Evolutionary conservation across 2,329 filamentous ascomycete genomes (phyloP).

Genomic region (Kalaharituber pfeilii): DNA sequence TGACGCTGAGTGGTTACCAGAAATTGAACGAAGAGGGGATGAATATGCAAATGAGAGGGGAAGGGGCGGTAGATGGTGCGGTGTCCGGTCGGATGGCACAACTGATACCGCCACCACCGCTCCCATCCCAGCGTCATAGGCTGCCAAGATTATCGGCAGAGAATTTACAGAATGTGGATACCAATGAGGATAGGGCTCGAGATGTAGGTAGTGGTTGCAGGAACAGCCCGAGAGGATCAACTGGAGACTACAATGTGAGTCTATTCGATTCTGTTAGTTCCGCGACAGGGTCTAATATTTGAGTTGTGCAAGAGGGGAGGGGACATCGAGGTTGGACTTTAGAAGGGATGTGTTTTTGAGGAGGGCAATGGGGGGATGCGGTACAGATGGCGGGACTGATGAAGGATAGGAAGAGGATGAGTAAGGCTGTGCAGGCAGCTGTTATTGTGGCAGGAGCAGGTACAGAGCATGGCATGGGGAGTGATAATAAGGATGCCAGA

Average conservation of each 20-base stretch:
- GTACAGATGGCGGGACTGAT: not conserved
- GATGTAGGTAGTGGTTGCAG: not conserved
- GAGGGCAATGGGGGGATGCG: not conserved
- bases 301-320: not conserved
- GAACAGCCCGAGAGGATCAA: not conserved
- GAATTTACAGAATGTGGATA: not conserved
- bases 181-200: not conserved
- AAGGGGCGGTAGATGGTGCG: not conserved
- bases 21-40: not conserved
- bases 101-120: no score
- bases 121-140: no score
- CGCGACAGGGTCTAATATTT: not conserved
- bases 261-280: not conserved
- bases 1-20: not conserved
- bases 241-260: no score
- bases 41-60: not conserved
- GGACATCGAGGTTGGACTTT: not conserved
- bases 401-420: no score
- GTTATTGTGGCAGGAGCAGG: no score
- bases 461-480: no score
- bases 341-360: not conserved
- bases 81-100: no score
- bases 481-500: no score
- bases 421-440: no score
- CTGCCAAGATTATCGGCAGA: not conserved